Percentiles rank a stretch among this genome's conserved stretches.
phyloP scores from a whole-genome alignment of 2,329 filamentous ascomycete genomes.

The Coniochaeta ligniaria region DNA sequence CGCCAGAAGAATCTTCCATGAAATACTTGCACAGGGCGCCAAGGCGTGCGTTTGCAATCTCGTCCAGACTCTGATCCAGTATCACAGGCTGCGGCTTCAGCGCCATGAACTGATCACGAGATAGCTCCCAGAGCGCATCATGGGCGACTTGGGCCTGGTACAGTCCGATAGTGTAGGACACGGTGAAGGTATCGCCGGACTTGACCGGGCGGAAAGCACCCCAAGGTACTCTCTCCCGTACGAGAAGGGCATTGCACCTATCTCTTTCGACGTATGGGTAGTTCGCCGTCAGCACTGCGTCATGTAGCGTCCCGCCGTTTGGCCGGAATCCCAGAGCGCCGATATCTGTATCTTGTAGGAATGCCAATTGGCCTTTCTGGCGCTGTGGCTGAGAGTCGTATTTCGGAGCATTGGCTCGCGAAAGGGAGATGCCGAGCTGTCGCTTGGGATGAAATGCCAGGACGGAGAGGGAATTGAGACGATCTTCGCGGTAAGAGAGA shows the following conservation, averaged over 20 bases:
- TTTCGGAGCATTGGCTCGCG: neutral
- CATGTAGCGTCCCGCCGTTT: neutral
- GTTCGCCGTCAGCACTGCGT: neutral
- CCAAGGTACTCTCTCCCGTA: neutral
- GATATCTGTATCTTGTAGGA: neutral
- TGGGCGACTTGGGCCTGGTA: neutral
- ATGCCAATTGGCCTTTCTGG: neutral
- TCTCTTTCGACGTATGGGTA: neutral
- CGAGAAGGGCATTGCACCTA: neutral
- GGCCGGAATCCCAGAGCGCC: neutral
- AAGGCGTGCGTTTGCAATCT: neutral
- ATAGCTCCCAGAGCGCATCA: neutral
- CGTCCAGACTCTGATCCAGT: neutral
- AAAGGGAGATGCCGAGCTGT: neutral
- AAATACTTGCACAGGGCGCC: neutral
- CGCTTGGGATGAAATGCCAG: neutral
- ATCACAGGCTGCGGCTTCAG: neutral
- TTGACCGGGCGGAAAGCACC: neutral
- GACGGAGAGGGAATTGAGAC: neutral
- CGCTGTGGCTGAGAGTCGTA: neutral
- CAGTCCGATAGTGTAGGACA: neutral
- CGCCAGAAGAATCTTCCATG: neutral
- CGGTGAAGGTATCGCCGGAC: neutral
- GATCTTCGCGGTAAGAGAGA: neutral
- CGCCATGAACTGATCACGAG: neutral